Percentiles rank a stretch among this genome's conserved stretches.
Conservation (phyloP, 2,329 filamentous ascomycete genomes). For the Cryphonectria parasitica region DNA sequence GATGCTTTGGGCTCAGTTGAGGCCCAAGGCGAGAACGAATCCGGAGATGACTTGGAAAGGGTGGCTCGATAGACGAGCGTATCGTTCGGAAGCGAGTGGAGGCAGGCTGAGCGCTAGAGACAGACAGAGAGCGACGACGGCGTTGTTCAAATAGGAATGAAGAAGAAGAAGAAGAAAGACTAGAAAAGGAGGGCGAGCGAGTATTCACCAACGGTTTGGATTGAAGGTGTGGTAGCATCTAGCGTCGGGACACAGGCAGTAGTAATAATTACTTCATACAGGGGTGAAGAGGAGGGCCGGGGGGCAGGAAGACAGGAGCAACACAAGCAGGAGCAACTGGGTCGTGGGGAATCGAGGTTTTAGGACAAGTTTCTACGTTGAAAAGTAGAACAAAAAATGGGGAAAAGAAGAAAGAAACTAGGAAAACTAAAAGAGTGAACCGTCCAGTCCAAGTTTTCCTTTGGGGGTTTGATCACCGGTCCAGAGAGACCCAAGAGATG, state of each 20-base stretch:
- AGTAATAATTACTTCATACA: neutral
- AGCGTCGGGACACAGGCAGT: neutral
- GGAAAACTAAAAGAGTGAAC: neutral
- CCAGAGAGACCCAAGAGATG: neutral
- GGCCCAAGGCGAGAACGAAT: neutral
- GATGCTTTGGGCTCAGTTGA: neutral
- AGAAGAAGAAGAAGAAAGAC: neutral
- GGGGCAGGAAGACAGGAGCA: no score
- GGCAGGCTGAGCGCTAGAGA: slow-evolving; percentile 12
- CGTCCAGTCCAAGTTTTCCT: neutral
- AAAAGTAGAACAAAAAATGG: neutral
- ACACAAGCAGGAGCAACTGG: neutral
- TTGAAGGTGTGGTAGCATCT: neutral
- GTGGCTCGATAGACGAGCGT: slow-evolving; percentile 7
- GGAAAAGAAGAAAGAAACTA: neutral
- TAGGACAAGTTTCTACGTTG: neutral
- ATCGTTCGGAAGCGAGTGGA: slow-evolving; percentile 23
- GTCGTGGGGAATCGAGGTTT: neutral
- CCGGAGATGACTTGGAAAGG: slow-evolving; percentile 7
- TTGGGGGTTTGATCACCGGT: neutral
- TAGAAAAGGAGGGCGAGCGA: neutral
- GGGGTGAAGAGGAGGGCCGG: no score
- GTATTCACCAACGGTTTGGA: neutral
- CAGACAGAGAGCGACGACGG: slow-evolving; percentile 3
- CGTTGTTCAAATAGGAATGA: slow-evolving; percentile 9